A percentile compares a stretch with the other conserved stretches of the same genome.
phyloP scores from a whole-genome alignment of 805 yeast species.

The Zygotorulaspora chibaensis region DNA sequence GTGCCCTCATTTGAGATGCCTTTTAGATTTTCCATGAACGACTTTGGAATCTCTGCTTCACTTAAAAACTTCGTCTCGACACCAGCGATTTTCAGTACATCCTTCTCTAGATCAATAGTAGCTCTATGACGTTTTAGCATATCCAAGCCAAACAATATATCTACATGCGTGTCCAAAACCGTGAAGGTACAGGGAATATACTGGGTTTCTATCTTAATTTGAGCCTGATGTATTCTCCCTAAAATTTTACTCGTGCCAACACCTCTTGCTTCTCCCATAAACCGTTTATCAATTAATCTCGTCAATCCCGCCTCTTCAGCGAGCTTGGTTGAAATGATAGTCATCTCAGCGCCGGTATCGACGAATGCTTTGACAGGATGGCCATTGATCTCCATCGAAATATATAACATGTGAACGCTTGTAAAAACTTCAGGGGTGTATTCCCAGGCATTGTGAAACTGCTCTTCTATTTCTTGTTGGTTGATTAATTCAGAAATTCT shows the following conservation, averaged over 20 bases:
- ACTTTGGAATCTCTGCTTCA: slow-evolving; percentile 63
- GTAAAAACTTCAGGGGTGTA: slow-evolving; percentile 88
- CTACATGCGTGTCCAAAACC: slow-evolving; percentile 67
- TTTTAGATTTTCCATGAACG: slow-evolving; percentile 11
- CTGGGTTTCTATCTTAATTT: slow-evolving; percentile 66
- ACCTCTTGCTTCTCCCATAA: slow-evolving; percentile 80
- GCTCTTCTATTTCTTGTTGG: slow-evolving; percentile 73
- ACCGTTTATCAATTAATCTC: slow-evolving; percentile 73
- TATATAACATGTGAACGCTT: slow-evolving; percentile 76
- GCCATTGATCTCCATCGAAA: slow-evolving; percentile 74
- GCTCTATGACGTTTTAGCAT: slow-evolving; percentile 88
- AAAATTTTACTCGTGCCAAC: slow-evolving; percentile 77
- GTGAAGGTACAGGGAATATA: slow-evolving; percentile 65
- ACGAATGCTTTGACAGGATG: slow-evolving; percentile 84
- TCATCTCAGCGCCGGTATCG: slow-evolving; percentile 92
- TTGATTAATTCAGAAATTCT: slow-evolving; percentile 63
- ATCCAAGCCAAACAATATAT: slow-evolving; percentile 82
- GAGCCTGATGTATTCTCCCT: slow-evolving; percentile 87
- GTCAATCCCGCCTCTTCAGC: slow-evolving; percentile 70
- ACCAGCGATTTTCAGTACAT: slow-evolving; percentile 66
- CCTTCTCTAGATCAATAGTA: slow-evolving; percentile 63
- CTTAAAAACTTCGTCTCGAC: slow-evolving; percentile 66
- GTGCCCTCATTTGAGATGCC: neutral
- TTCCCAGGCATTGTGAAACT: slow-evolving; percentile 74
- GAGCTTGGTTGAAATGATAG: slow-evolving; percentile 73